Conservation (phyloP, 129 eudicot species). For the Centaurea solstitialis region DNA sequence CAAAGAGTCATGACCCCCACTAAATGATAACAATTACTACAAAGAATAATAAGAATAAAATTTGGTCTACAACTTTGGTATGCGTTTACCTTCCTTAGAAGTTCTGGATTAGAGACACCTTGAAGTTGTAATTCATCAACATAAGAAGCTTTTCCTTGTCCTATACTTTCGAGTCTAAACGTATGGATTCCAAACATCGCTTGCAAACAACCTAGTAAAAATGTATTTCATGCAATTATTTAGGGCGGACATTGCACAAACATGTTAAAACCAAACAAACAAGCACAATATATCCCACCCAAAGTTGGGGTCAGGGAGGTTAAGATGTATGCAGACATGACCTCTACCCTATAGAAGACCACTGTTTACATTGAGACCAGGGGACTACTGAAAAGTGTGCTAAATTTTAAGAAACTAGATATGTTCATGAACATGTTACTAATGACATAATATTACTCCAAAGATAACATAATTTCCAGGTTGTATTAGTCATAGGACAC, state of each 20-base stretch:
- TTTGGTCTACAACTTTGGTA: background rate
- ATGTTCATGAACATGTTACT: background rate
- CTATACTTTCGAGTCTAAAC: constrained; percentile 73
- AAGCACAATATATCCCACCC: background rate
- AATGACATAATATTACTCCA: background rate
- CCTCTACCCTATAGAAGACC: background rate
- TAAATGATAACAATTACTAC: background rate
- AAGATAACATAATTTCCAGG: background rate
- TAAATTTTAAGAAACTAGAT: background rate
- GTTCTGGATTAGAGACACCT: constrained; percentile 64
- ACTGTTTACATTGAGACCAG: background rate
- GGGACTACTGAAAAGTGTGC: background rate
- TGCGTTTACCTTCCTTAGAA: constrained; percentile 63
- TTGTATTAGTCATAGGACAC: background rate
- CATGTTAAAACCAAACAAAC: background rate
- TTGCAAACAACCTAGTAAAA: constrained; percentile 67
- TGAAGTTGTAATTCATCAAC: constrained; percentile 76
- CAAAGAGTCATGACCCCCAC: background rate
- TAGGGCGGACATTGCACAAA: background rate
- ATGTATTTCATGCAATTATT: background rate
- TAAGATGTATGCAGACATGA: background rate
- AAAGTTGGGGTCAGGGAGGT: background rate
- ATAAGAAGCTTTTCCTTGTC: constrained; percentile 67
- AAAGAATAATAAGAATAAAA: background rate
- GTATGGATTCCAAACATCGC: constrained; percentile 65